A percentile compares a stretch with the other conserved stretches of the same genome.
These are phyloP conservation scores for Pseudonitzschia multistriata DNA, from an alignment of 108 stramenopile genomes.

Conservation along the genomic window DNA sequence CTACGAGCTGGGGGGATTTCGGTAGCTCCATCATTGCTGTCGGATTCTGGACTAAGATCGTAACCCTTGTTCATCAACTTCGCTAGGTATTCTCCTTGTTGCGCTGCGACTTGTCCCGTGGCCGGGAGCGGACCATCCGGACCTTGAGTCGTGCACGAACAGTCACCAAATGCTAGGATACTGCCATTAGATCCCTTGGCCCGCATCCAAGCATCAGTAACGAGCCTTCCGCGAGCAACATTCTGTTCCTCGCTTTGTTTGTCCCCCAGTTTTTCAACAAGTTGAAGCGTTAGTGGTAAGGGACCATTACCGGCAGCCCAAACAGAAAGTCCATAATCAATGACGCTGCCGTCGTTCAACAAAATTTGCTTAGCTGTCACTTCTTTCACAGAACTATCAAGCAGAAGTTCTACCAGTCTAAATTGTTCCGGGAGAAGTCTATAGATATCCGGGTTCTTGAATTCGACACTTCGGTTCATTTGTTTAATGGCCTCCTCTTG, in stretches of 20 bases:
- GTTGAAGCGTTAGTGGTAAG: conserved; percentile 67
- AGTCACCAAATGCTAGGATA: conserved; percentile 90
- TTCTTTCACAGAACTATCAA: conserved; percentile 87
- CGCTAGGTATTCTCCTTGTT: conserved; percentile 91
- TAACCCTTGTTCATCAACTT: conserved; percentile 80
- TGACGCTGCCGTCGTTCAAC: conserved; percentile 67
- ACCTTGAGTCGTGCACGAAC: conserved; percentile 61
- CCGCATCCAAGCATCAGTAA: conserved; percentile 89
- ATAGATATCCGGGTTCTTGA: conserved; percentile 46
- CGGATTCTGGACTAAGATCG: conserved; percentile 47
- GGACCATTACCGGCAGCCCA: conserved; percentile 98
- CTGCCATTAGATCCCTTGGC: conserved; percentile 77
- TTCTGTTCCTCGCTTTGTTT: conserved; percentile 60
- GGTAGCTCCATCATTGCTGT: conserved; percentile 36
- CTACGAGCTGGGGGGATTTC: conserved; percentile 46
- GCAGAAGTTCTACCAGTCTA: conserved; percentile 76
- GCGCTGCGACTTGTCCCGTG: conserved; percentile 91
- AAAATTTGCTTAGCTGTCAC: conserved; percentile 71
- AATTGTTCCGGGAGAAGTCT: conserved; percentile 51
- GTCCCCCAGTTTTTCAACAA: conserved; percentile 65
- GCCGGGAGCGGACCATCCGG: conserved; percentile 71
- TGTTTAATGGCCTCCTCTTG: conserved; percentile 81
- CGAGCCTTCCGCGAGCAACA: conserved; percentile 81
- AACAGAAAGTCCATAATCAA: conserved; percentile 87
- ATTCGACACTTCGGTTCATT: conserved; percentile 55